Evolutionary conservation across 768 basidiomycete species (phyloP), one percentile per base, ranked within the genome.

Genomic region (Asterophora parasitica): DNA sequence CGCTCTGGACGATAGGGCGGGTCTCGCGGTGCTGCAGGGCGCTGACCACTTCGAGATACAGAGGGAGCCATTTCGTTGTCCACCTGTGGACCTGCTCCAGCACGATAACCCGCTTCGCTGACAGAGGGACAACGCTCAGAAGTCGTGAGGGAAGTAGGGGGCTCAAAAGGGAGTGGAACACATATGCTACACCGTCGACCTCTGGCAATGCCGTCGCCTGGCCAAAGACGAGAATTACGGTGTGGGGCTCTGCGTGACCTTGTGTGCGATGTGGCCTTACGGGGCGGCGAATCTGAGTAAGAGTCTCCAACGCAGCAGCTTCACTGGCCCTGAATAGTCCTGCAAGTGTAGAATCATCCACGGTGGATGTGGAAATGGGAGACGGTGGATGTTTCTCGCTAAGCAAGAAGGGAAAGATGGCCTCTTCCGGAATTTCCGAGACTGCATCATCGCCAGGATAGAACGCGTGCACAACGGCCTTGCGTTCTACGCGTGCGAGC

Each of bases 391-490:
- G 64, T 44, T 66, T 73, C 51, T 72, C 70, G 20, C 72, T 71
- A 26, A 78, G 67, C 5, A 92, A 65, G 68, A 89, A 87, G 0
- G 77, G 70, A 23, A 72, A 71, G 7, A 88, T 70, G 32, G 77
- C 67, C 20, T 81, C 81, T 51, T 82, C 82, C 7, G 76, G 56
- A 11, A 88, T 67, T 54, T 84, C 77, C 15, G 73, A 66, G 9
- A 78, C 60, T 10, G 30, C 30, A 10, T 31, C 30, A 53, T 20
- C 75, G 70, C 12, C 66, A 64, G 16, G 68, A 61, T 86, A 82
- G 66, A 92, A 96, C 11, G 78, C 82, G 62, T 97, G 95, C 19
- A 96, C 72, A n/a, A 95, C 89, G 4, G 85, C 83, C 56, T 80
- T 85, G 46, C 73, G 72, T 57, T 87, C 81, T 6, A 75, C 64